phyloP scores from a whole-genome alignment of 139 green algal genomes.

The Chlamydomonas asymmetrica region DNA sequence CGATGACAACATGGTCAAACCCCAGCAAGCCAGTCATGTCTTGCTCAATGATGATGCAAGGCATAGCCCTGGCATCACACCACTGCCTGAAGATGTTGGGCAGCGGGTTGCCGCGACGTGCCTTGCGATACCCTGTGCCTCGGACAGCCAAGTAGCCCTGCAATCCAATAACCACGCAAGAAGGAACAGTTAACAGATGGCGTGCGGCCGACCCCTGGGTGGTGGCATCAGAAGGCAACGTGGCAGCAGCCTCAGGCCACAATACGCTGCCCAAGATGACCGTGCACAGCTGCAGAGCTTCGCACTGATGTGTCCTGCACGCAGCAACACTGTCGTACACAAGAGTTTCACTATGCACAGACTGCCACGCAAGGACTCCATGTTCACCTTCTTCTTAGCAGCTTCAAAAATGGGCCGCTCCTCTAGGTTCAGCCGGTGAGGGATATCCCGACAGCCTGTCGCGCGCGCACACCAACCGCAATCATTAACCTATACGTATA shows the following conservation, averaged over 20 bases:
- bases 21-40: conserved; percentile 12
- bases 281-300: background rate
- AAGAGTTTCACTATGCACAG: background rate
- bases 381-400: conserved; percentile 68
- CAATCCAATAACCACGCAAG: no score
- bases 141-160: conserved; percentile 58
- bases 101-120: conserved; percentile 66
- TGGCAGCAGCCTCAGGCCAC: no score
- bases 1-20: conserved; percentile 56
- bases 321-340: background rate
- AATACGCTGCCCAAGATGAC: no score
- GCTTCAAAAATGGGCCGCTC: conserved; percentile 59
- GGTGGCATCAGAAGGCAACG: no score
- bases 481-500: no score
- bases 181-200: no score
- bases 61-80: conserved; percentile 55
- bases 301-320: background rate
- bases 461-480: no score
- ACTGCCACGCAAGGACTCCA: background rate
- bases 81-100: conserved; percentile 69
- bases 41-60: conserved; percentile 68
- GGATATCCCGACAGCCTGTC: conserved; percentile 61
- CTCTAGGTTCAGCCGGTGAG: conserved; percentile 66
- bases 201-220: no score
- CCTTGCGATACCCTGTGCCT: conserved; percentile 67